Percentiles rank a stretch among this genome's conserved stretches.
Conservation (phyloP, 495 filamentous ascomycete species). For the Antarctomyces pellizariae region DNA sequence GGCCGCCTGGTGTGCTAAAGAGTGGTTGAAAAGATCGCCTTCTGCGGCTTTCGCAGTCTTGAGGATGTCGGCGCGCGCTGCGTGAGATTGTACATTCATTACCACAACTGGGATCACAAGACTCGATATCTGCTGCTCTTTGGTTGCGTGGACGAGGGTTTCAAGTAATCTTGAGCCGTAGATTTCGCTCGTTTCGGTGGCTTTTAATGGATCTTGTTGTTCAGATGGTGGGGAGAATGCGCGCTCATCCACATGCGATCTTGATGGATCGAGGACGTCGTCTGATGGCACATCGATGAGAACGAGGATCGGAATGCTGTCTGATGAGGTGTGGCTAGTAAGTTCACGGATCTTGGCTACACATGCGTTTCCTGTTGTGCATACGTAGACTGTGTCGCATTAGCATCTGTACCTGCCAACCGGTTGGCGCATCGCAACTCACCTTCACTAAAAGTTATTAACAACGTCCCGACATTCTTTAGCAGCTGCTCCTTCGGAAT, state of each 20-base stretch:
- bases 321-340: conserved; percentile 33
- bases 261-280: conserved; percentile 17
- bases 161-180: conserved; percentile 8
- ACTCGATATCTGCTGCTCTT: too few species aligned
- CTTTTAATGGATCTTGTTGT: too few species aligned
- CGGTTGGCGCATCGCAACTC: conserved; percentile 5
- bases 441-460: conserved; percentile 27
- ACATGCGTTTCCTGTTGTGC: conserved; percentile 44
- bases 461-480: conserved; percentile 23
- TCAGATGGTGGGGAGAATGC: conserved; percentile 3
- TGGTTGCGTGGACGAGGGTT: conserved; percentile 11
- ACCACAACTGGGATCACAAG: too few species aligned
- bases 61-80: too few species aligned
- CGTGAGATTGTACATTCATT: too few species aligned
- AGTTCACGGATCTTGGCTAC: conserved; percentile 43
- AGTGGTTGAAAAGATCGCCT: conserved; percentile 2
- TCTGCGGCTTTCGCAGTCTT: conserved; percentile 5
- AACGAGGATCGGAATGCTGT: conserved; percentile 49
- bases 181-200: too few species aligned
- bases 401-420: neutral
- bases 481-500: conserved; percentile 17
- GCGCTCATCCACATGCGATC: conserved; percentile 7
- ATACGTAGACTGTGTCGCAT: conserved; percentile 38
- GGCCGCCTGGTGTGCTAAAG: conserved; percentile 4
- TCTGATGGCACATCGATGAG: conserved; percentile 46